phyloP scores from a whole-genome alignment of 768 basidiomycete species.

The Paxillus involutus region DNA sequence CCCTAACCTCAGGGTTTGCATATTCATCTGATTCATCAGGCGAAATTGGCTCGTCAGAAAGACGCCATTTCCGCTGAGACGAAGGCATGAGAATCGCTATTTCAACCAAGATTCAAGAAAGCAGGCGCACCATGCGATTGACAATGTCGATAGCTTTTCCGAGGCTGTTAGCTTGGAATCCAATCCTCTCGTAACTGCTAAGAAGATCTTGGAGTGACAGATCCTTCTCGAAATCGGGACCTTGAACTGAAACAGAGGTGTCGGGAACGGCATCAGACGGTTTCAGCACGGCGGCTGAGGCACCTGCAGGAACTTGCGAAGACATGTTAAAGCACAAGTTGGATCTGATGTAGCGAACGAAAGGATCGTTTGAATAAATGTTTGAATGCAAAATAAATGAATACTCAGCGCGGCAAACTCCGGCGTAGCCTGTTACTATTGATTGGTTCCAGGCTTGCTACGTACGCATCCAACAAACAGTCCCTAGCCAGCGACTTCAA shows the following conservation, averaged over 20 bases:
- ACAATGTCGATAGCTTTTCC: conserved; percentile 88
- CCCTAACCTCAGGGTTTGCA: conserved; percentile 56
- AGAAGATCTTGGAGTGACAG: conserved; percentile 70
- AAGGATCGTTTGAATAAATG: not conserved
- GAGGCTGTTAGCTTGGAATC: conserved; percentile 96
- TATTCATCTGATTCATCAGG: conserved; percentile 73
- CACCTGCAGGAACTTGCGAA: conserved; percentile 47
- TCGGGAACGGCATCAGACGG: conserved; percentile 71
- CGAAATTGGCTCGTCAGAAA: conserved; percentile 78
- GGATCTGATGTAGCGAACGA: no score
- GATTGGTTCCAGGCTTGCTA: not conserved
- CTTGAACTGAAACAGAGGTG: conserved; percentile 70
- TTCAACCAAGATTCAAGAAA: not conserved
- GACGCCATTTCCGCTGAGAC: conserved; percentile 78
- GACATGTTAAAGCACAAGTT: conserved; percentile 15
- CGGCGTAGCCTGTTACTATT: conserved; percentile 3
- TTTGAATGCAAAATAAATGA: not conserved
- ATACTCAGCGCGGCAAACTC: conserved; percentile 25
- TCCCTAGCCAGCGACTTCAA: not conserved
- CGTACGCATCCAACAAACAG: not conserved
- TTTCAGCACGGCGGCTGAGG: conserved; percentile 76
- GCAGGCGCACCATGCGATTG: conserved; percentile 77
- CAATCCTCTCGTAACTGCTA: conserved; percentile 81
- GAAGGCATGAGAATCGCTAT: not conserved
- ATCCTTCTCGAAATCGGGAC: conserved; percentile 81